Evolutionary conservation across 2,329 filamentous ascomycete genomes (phyloP).

Genomic region (Phialophora tarda): DNA sequence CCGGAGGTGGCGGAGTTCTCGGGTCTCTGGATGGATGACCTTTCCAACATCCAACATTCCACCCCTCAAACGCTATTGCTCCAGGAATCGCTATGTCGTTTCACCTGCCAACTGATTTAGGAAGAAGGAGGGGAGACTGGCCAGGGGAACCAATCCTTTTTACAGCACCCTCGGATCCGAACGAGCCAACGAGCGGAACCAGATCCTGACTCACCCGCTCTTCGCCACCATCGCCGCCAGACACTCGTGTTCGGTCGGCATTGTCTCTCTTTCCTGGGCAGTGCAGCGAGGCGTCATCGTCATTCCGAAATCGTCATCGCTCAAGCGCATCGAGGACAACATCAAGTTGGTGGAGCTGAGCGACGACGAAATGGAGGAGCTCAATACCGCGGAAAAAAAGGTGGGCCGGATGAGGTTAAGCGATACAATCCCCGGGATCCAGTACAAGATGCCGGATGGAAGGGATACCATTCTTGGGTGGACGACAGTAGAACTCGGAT

Average conservation of each 20-base stretch:
- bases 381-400: conserved; percentile 41
- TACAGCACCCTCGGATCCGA: conserved; percentile 18
- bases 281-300: conserved; percentile 53
- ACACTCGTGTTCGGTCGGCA: conserved; percentile 39
- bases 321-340: conserved; percentile 52
- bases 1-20: no score
- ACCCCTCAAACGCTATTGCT: no score
- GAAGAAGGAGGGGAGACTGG: no score
- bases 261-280: conserved; percentile 53
- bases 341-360: conserved; percentile 42
- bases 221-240: conserved; percentile 40
- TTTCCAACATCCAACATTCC: no score
- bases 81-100: no score
- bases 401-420: conserved; percentile 38
- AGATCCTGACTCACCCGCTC: conserved; percentile 31
- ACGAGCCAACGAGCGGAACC: conserved; percentile 14
- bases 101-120: no score
- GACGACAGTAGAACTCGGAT: conserved; percentile 41
- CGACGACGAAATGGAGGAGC: conserved; percentile 40
- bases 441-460: conserved; percentile 38
- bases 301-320: conserved; percentile 57
- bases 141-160: no score
- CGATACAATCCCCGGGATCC: conserved; percentile 26
- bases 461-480: conserved; percentile 36
- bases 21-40: no score